These are phyloP conservation scores for Ophiosphaerella narmari DNA, from an alignment of 2,329 filamentous ascomycete species.

Conservation along the genomic window DNA sequence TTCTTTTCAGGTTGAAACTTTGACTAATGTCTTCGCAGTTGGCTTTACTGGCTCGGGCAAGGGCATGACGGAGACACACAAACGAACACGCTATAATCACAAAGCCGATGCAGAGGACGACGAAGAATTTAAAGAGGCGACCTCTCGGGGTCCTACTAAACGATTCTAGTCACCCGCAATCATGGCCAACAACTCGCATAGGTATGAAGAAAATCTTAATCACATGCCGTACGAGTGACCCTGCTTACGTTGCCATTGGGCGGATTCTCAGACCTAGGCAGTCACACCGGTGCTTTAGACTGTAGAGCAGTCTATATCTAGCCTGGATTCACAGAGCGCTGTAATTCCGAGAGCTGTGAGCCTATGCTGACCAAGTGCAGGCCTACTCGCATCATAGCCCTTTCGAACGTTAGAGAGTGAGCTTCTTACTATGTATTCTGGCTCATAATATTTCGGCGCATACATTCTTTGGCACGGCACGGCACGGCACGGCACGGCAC, in stretches of 20 bases:
- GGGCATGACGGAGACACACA: conserved; percentile 90
- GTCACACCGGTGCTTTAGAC: neutral
- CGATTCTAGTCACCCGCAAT: conserved; percentile 3
- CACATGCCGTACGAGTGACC: neutral
- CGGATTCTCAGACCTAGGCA: conserved; percentile 16
- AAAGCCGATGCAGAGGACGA: conserved; percentile 37
- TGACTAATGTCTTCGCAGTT: conserved; percentile 60
- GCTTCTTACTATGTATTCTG: too few relatives aligned
- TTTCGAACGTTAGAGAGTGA: conserved; percentile 4
- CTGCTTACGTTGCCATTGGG: conserved; percentile 27
- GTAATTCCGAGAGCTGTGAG: neutral
- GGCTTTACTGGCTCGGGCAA: conserved; percentile 96
- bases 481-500: conserved; percentile 34
- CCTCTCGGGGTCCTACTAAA: conserved; percentile 8
- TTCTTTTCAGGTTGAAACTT: neutral
- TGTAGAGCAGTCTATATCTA: conserved; percentile 1
- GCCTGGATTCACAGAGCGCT: conserved; percentile 2
- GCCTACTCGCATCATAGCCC: neutral
- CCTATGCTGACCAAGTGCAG: conserved; percentile 12
- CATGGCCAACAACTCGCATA: neutral
- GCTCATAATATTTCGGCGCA: conserved; percentile 21
- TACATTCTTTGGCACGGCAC: conserved; percentile 32
- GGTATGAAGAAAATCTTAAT: conserved; percentile 6
- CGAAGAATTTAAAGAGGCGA: conserved; percentile 15
- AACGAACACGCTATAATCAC: conserved; percentile 82